These are phyloP conservation scores for Triticum dicoccoides DNA, from an alignment of 176 grass and related monocot species.

Conservation along the genomic window DNA sequence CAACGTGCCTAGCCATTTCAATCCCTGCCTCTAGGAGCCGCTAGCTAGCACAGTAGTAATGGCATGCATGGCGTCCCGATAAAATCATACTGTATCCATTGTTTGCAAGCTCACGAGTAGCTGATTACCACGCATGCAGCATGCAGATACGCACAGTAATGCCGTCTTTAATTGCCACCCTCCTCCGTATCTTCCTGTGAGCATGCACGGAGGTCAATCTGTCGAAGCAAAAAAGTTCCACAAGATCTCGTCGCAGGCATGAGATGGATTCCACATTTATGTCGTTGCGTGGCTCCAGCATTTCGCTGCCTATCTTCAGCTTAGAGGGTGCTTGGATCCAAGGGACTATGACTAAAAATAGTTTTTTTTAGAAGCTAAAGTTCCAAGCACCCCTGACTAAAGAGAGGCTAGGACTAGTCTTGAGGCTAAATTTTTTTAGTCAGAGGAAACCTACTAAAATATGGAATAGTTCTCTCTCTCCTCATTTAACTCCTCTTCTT, in stretches of 20 bases:
- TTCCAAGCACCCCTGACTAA: too few relatives aligned
- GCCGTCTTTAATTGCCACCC: neutral
- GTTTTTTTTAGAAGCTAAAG: too few relatives aligned
- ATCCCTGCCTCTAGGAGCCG: constrained; percentile 36
- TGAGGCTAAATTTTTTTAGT: too few relatives aligned
- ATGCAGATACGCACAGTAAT: constrained; percentile 1
- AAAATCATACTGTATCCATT: neutral
- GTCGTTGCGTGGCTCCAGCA: neutral
- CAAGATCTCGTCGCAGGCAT: neutral
- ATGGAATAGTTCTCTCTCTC: too few relatives aligned
- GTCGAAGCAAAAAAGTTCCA: neutral
- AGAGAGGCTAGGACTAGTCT: too few relatives aligned
- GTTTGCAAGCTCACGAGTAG: constrained; percentile 1
- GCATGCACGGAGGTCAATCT: neutral
- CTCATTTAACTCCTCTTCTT: too few relatives aligned
- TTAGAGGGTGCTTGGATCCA: too few relatives aligned
- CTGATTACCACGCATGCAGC: constrained; percentile 34
- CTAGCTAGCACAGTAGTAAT: neutral
- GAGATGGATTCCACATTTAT: constrained; percentile 43
- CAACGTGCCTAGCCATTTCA: constrained; percentile 41
- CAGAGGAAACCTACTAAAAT: too few relatives aligned
- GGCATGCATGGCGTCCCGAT: neutral
- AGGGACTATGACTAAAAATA: too few relatives aligned
- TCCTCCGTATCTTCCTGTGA: neutral
- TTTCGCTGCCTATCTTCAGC: neutral